A percentile compares a stretch with the other conserved stretches of the same genome.
These are phyloP conservation scores for Auricularia cornea DNA, from an alignment of 768 basidiomycete genomes.

Conservation along the genomic window DNA sequence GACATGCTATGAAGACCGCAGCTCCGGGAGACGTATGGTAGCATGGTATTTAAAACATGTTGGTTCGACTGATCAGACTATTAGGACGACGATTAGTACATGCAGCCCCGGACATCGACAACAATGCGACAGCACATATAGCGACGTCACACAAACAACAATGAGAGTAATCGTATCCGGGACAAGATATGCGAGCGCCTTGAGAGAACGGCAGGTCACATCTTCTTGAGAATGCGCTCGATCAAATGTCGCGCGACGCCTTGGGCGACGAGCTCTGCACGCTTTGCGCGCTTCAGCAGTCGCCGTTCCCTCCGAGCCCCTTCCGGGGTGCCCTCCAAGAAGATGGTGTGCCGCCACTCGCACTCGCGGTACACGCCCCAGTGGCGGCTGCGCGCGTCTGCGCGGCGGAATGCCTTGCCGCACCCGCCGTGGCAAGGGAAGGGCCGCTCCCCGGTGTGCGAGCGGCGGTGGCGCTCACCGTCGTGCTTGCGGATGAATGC, in stretches of 20 bases:
- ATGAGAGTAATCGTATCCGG: too few species aligned
- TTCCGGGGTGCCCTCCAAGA: background rate
- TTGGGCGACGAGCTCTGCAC: background rate
- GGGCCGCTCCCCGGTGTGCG: background rate
- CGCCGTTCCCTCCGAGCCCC: background rate
- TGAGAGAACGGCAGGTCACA: background rate
- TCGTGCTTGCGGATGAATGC: background rate
- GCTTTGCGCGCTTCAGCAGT: background rate
- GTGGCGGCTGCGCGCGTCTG: conserved; percentile 3
- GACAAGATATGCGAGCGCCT: too few species aligned
- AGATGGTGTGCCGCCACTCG: background rate
- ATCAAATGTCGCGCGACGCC: background rate
- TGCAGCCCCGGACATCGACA: too few species aligned
- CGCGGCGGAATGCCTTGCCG: background rate
- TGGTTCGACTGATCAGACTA: too few species aligned
- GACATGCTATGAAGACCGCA: too few species aligned
- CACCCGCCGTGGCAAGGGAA: background rate
- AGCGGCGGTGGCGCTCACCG: background rate
- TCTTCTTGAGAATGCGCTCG: background rate
- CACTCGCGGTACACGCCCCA: background rate
- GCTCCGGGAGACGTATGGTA: too few species aligned
- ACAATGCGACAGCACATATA: too few species aligned
- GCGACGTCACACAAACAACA: too few species aligned
- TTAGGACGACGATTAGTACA: too few species aligned
- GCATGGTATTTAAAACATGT: too few species aligned